These are phyloP conservation scores for Pseudonitzschia delicatissima DNA, from an alignment of 108 stramenopile species.

Conservation along the genomic window DNA sequence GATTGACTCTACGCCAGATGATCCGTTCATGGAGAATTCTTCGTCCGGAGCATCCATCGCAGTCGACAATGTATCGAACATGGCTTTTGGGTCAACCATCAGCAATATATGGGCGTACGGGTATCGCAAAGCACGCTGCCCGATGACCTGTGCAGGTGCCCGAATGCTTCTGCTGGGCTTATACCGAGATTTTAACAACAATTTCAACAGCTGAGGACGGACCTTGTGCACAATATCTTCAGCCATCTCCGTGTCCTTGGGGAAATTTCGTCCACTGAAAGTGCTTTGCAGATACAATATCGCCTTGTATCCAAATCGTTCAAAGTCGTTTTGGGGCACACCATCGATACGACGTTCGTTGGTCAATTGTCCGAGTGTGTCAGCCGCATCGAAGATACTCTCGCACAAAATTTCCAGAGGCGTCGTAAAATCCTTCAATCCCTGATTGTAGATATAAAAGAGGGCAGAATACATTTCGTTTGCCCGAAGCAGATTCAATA, in stretches of 20 bases:
- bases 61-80: slow-evolving; percentile 69
- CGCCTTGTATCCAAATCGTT: slow-evolving; percentile 68
- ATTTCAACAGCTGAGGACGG: slow-evolving; percentile 47
- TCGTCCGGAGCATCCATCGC: slow-evolving; percentile 68
- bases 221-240: slow-evolving; percentile 40
- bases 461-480: slow-evolving; percentile 83
- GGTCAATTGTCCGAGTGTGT: slow-evolving; percentile 19
- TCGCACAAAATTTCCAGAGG: slow-evolving; percentile 75
- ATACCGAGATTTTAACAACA: slow-evolving; percentile 46
- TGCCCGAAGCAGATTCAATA: slow-evolving; percentile 60
- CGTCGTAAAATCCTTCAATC: slow-evolving; percentile 71
- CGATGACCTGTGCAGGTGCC: slow-evolving; percentile 28
- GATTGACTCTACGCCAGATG: slow-evolving; percentile 25
- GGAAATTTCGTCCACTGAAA: slow-evolving; percentile 72
- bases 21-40: slow-evolving; percentile 26
- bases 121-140: slow-evolving; percentile 47
- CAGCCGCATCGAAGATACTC: slow-evolving; percentile 60
- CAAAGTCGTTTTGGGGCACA: slow-evolving; percentile 42
- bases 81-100: slow-evolving; percentile 65
- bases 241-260: slow-evolving; percentile 49
- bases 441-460: slow-evolving; percentile 76
- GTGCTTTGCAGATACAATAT: slow-evolving; percentile 69
- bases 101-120: slow-evolving; percentile 75
- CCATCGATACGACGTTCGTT: slow-evolving; percentile 41
- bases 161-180: slow-evolving; percentile 15